Evolutionary conservation across 352 stramenopile species (phyloP), one percentile per base, ranked within the genome.

Genomic region (Pythium insidiosum): DNA sequence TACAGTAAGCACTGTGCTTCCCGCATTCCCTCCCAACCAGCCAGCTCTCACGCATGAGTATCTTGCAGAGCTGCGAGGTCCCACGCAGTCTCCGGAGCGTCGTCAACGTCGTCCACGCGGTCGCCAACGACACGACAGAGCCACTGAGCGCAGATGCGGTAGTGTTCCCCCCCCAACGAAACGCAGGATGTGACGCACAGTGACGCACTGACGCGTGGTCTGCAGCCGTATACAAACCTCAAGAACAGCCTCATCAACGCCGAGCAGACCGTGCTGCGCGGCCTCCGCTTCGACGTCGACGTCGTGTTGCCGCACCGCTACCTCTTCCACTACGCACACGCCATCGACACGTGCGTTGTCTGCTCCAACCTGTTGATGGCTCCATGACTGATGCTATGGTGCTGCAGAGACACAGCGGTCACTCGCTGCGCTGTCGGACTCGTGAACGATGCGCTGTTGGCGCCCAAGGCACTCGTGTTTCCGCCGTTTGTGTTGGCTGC

Each of bases 171-270:
- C n/a, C n/a, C n/a, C n/a, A n/a, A n/a, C n/a, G n/a, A n/a, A n/a
- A n/a, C n/a, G n/a, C n/a, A n/a, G n/a, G n/a, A n/a, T n/a, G n/a
- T n/a, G n/a, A n/a, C n/a, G n/a, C n/a, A n/a, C n/a, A n/a, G n/a
- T n/a, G n/a, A n/a, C n/a, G n/a, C n/a, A 58, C 19, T 22, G 3
- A 53, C 31, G 36, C 42, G 51, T 51, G 38, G 12, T 26, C 5
- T 31, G 0, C 36, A 79, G 63, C 45, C 56, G 19, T 79, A 74
- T 41, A 22, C 52, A 0, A 61, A 67, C 43, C 47, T 79, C 28
- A 79, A 79, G 59, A 54, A 55, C 39, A 46, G 50, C 19, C 38
- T 79, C 30, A 64, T 79, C 48, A 74, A 76, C 39, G 68, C 64
- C 18, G 68, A 79, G 50, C 68, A 79, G 42, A 70, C 58, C 18